These are phyloP conservation scores for Amborella trichopoda DNA, from an alignment of 164 flowering plant genomes.

Conservation along the genomic window DNA sequence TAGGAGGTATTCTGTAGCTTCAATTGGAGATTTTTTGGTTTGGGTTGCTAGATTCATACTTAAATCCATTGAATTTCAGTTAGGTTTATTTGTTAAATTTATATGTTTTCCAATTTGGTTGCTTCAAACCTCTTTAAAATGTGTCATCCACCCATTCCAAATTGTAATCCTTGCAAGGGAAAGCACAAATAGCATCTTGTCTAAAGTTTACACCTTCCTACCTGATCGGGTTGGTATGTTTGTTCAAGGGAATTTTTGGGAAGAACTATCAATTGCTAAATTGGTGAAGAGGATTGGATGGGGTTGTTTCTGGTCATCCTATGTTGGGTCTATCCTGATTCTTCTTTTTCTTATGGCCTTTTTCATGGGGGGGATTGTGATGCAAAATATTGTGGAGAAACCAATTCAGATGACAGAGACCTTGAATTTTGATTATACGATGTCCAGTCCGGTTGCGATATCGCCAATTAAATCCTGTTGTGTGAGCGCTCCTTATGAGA, in stretches of 20 bases:
- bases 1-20: too few species aligned
- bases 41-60: too few species aligned
- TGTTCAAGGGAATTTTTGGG: constrained; percentile 16
- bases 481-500: constrained; percentile 16
- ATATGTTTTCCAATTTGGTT: constrained; percentile 43
- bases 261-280: constrained; percentile 18
- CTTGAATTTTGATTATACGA: constrained; percentile 74
- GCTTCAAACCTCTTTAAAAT: constrained; percentile 17
- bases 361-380: constrained; percentile 42
- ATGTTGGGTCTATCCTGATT: constrained; percentile 37
- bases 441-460: constrained; percentile 53
- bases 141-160: constrained; percentile 35
- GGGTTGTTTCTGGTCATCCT: constrained; percentile 62
- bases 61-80: too few species aligned
- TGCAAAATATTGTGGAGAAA: constrained; percentile 48
- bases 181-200: constrained; percentile 10
- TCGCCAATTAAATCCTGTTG: constrained; percentile 34
- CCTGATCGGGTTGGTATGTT: constrained; percentile 11
- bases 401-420: constrained; percentile 39
- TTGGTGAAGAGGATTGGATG: constrained; percentile 25
- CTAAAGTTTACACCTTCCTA: constrained; percentile 10
- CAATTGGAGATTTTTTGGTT: too few species aligned
- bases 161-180: constrained; percentile 13
- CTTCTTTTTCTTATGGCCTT: constrained; percentile 38
- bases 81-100: constrained; percentile 26